These are phyloP conservation scores for Conringia planisiliqua DNA, from an alignment of 345 rosid genomes.

Conservation along the genomic window DNA sequence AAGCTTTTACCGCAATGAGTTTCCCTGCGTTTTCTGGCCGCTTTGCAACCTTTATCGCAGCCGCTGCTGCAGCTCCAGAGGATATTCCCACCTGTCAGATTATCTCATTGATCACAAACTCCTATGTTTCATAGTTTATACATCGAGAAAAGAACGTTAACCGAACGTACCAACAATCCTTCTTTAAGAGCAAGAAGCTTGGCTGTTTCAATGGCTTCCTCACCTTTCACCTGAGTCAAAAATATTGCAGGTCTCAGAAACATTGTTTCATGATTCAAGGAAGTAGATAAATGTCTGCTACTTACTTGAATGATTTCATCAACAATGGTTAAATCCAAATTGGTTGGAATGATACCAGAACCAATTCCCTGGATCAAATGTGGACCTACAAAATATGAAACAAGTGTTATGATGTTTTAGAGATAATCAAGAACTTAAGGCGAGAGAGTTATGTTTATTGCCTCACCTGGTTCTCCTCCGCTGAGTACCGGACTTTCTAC, in stretches of 20 bases:
- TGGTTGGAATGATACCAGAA: conserved; percentile 73
- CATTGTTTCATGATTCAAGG: background rate
- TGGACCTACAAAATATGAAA: conserved; percentile 30
- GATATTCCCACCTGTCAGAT: conserved; percentile 60
- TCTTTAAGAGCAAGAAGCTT: conserved; percentile 51
- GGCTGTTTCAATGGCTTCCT: conserved; percentile 54
- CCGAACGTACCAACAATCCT: conserved; percentile 44
- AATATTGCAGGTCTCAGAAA: background rate
- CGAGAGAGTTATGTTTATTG: background rate
- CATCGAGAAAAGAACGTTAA: background rate
- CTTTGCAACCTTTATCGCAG: conserved; percentile 55
- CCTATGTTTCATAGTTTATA: background rate
- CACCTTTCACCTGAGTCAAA: conserved; percentile 40
- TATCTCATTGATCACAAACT: background rate
- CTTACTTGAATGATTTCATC: conserved; percentile 83
- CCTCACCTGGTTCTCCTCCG: conserved; percentile 35
- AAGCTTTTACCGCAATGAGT: conserved; percentile 41
- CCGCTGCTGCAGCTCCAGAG: conserved; percentile 62
- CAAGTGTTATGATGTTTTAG: background rate
- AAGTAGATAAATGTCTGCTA: background rate
- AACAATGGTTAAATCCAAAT: conserved; percentile 55
- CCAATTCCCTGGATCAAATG: conserved; percentile 73
- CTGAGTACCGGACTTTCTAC: conserved; percentile 31
- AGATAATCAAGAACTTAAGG: background rate
- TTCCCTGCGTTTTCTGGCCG: conserved; percentile 63